These are phyloP conservation scores for Chondrus crispus DNA, from an alignment of 23 red algal genomes.

Conservation along the genomic window DNA sequence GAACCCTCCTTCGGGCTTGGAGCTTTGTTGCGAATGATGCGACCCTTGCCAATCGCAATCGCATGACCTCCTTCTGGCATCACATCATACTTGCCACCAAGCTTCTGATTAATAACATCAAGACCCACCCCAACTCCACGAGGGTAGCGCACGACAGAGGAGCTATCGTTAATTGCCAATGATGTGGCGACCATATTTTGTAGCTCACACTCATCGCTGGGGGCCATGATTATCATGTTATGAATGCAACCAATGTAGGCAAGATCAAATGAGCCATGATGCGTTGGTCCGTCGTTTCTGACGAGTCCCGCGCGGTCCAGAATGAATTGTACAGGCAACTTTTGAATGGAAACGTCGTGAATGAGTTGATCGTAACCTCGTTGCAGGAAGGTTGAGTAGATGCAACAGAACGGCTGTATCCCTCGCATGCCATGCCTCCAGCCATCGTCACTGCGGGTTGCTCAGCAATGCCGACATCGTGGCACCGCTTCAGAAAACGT, in stretches of 20 bases:
- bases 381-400: conserved; percentile 98
- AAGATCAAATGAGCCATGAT: conserved; percentile 92
- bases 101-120: conserved; percentile 66
- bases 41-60: conserved; percentile 84
- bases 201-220: conserved; percentile 91
- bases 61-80: conserved; percentile 64
- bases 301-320: conserved; percentile 98
- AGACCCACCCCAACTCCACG: conserved; percentile 88
- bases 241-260: conserved; percentile 97
- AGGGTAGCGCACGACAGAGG: conserved; percentile 87
- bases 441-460: conserved; percentile 98
- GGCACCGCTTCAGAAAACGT: conserved; percentile 77
- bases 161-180: conserved; percentile 70
- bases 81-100: conserved; percentile 63
- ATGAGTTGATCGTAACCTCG: conserved; percentile 95
- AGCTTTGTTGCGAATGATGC: conserved; percentile 64
- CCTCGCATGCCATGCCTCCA: conserved; percentile 85
- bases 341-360: conserved; percentile 91
- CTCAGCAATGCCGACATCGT: conserved; percentile 98
- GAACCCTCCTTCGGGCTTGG: neutral
- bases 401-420: conserved; percentile 96
- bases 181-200: conserved; percentile 96
- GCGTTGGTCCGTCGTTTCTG: conserved; percentile 93
- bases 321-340: conserved; percentile 90
- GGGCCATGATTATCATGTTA: conserved; percentile 97